A percentile compares a stretch with the other conserved stretches of the same genome.
These are phyloP conservation scores for Onygena corvina DNA, from an alignment of 2,329 filamentous ascomycete genomes.

Conservation along the genomic window DNA sequence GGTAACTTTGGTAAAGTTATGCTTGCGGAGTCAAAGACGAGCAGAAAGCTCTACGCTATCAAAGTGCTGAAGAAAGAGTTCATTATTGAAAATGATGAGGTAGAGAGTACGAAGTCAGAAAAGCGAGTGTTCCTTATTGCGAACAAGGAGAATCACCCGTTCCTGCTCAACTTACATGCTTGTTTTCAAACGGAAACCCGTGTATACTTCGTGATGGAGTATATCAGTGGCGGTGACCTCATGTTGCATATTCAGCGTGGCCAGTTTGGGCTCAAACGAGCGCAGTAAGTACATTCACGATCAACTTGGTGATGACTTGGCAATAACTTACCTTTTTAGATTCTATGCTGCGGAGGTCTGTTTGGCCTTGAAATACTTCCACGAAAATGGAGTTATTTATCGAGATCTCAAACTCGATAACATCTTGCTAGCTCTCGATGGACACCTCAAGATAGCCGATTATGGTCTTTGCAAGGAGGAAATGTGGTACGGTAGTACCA, in stretches of 20 bases:
- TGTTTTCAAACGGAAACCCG: constrained; percentile 98
- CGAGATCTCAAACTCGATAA: constrained; percentile 71
- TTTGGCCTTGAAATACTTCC: constrained; percentile 95
- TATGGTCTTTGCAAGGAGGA: constrained; percentile 99
- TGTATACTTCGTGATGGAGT: constrained; percentile 99
- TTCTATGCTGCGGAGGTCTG: constrained; percentile 98
- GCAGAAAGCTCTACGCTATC: constrained; percentile 88
- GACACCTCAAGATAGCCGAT: constrained; percentile 97
- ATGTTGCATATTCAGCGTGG: constrained; percentile 98
- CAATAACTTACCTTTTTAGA: constrained; percentile 33
- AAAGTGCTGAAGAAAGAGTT: constrained; percentile 99
- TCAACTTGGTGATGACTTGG: background rate
- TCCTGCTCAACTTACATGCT: constrained; percentile 86
- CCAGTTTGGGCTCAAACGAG: constrained; percentile 87
- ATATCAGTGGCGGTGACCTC: constrained; percentile 93
- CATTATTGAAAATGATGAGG: constrained; percentile 98
- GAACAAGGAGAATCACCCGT: constrained; percentile 93
- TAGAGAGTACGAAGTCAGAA: constrained; percentile 93
- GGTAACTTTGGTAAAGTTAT: constrained; percentile 99
- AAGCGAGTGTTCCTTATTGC: constrained; percentile 95
- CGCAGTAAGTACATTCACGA: constrained; percentile 55
- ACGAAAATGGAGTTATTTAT: constrained; percentile 98
- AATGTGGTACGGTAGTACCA: constrained; percentile 98
- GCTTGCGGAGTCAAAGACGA: constrained; percentile 91
- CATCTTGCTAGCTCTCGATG: constrained; percentile 85